A percentile compares a stretch with the other conserved stretches of the same genome.
Evolutionary conservation across 208 protist species (phyloP).

Genomic region (Leishmania tarentolae): DNA sequence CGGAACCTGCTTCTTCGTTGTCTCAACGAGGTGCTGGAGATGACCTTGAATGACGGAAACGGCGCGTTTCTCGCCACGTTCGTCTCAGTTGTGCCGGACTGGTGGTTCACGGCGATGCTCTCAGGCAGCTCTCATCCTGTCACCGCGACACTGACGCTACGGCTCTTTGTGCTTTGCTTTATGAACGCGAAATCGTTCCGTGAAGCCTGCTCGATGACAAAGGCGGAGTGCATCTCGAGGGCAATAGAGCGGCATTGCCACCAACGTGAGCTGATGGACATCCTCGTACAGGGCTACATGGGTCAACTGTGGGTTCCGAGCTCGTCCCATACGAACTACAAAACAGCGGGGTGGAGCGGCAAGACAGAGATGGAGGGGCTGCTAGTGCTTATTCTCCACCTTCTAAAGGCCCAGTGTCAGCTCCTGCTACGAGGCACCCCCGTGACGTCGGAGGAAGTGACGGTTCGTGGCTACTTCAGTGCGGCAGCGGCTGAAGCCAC

Average conservation of each 20-base stretch:
- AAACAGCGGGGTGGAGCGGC: slow-evolving; percentile 26
- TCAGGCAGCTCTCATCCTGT: slow-evolving; percentile 48
- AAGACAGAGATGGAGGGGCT: slow-evolving; percentile 35
- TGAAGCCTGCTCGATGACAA: slow-evolving; percentile 19
- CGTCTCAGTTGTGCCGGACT: slow-evolving; percentile 38
- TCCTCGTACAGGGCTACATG: slow-evolving; percentile 51
- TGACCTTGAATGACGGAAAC: slow-evolving; percentile 16
- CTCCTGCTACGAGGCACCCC: slow-evolving; percentile 27
- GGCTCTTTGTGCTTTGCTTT: slow-evolving; percentile 63
- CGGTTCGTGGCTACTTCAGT: slow-evolving; percentile 36
- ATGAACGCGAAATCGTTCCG: slow-evolving; percentile 43
- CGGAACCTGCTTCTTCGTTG: slow-evolving; percentile 56
- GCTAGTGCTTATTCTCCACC: slow-evolving; percentile 29
- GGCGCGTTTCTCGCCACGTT: slow-evolving; percentile 29
- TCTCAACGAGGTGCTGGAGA: slow-evolving; percentile 47
- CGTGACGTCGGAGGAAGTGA: slow-evolving; percentile 24
- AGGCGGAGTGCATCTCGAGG: slow-evolving; percentile 30
- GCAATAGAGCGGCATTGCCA: slow-evolving; percentile 50
- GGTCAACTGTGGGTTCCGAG: slow-evolving; percentile 37
- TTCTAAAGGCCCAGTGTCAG: slow-evolving; percentile 39
- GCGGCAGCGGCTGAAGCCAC: slow-evolving; percentile 7
- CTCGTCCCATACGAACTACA: slow-evolving; percentile 23
- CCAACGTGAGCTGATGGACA: slow-evolving; percentile 51
- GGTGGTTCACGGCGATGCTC: slow-evolving; percentile 61
- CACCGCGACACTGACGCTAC: slow-evolving; percentile 48